Base-by-base conservation (phyloP, 208 protist species). In the Phytomonas sp. region DNA sequence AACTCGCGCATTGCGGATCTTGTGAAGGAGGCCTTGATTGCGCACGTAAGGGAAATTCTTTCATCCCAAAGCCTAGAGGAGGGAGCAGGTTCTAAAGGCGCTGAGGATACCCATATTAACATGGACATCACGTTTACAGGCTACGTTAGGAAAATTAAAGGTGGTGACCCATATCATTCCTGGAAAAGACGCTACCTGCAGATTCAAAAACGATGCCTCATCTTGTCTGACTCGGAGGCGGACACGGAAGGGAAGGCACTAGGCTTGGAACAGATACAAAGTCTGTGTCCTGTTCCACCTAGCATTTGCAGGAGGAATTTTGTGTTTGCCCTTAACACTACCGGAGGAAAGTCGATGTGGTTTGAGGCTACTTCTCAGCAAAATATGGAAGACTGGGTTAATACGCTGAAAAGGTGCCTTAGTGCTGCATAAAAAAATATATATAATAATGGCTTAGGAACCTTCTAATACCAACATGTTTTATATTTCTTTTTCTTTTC, bases 301-400 rank as follows among this genome's bases (percentile, higher is more conserved):
- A 73, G 71, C 4, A 85, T 81, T 8, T 83, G 80, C 9, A 86
- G 84, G 59, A 77, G 76, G n/a, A 80, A 89, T 31, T 84, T 89
- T 76, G 88, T 94, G 30, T 94, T 94, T 71, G 83, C 85, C 0
- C 72, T 94, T 5, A 90, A 94, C 69, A 94, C 88, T 3, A 79
- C 85, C 2, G 85, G 85, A 13, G 88, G 88, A 4, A 94, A 94
- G 74, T 91, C 83, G 4, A 94, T 94, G 88, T 94, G 88, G 85
- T 89, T 94, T 60, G 80, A 91, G 67, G 83, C 84, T 0, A 73
- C 64, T 34, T 86, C 88, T 17, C 77, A 83, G n/a, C 80, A 86
- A 62, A 78, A 77, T 31, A 94, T 94, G 88, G 82, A 94, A 59
- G 80, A 79, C 62, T 94, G 88, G 88, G 88, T 94, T 70, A 79